Conservation (phyloP, 768 basidiomycete species). For the Panellus pusillus region DNA sequence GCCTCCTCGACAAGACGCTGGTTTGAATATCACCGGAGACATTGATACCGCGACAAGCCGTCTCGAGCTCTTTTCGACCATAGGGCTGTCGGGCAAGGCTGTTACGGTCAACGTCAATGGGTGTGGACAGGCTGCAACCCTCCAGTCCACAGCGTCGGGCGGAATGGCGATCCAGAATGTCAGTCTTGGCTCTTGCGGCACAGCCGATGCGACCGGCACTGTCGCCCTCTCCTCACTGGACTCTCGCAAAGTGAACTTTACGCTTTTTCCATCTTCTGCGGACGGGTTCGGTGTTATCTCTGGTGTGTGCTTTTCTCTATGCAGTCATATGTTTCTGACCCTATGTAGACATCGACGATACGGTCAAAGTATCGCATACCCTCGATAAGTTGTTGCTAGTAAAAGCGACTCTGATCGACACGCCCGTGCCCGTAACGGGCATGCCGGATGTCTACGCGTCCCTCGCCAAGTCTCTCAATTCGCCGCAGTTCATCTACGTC, state of each 20-base stretch:
- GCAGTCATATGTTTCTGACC: neutral
- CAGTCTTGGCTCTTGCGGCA: conserved; percentile 32
- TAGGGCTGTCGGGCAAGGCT: conserved; percentile 33
- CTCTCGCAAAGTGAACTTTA: conserved; percentile 27
- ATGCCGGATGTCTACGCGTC: conserved; percentile 46
- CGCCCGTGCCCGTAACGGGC: conserved; percentile 41
- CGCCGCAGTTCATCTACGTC: conserved; percentile 43
- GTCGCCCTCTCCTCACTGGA: conserved; percentile 23
- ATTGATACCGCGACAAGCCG: conserved; percentile 29
- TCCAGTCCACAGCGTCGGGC: conserved; percentile 31
- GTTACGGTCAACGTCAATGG: conserved; percentile 33
- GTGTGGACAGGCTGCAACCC: conserved; percentile 26
- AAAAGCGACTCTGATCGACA: conserved; percentile 40
- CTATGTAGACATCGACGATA: conserved; percentile 43
- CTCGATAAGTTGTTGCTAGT: conserved; percentile 35
- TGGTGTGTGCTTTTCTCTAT: conserved; percentile 26
- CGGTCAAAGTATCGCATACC: conserved; percentile 42
- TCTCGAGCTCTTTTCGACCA: conserved; percentile 33
- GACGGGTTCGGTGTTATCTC: conserved; percentile 45
- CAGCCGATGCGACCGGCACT: conserved; percentile 18
- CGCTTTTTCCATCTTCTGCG: conserved; percentile 36
- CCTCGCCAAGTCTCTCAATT: conserved; percentile 34
- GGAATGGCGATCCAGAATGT: conserved; percentile 36
- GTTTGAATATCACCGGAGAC: conserved; percentile 32
- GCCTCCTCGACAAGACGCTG: conserved; percentile 24